Conservation (phyloP, 1,139 yeast genomes). For the Candida anutae region DNA sequence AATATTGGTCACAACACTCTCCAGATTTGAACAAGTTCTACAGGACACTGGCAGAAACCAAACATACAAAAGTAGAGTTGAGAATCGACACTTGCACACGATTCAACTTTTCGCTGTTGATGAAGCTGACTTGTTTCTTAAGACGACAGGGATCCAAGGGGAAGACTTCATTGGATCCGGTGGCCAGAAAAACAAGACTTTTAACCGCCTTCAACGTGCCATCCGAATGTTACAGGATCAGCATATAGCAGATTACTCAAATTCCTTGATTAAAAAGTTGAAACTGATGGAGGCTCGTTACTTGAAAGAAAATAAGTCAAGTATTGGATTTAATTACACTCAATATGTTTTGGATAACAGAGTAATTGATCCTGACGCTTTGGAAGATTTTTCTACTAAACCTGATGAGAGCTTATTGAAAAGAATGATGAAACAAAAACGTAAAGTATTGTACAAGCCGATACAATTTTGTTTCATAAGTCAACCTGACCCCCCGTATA, state of each 20-base stretch:
- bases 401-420: conserved; percentile 6
- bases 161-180: conserved; percentile 4
- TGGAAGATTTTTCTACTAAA: neutral
- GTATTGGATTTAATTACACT: neutral
- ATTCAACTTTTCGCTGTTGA: conserved; percentile 17
- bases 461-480: conserved; percentile 21
- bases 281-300: conserved; percentile 2
- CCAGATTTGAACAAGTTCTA: conserved; percentile 6
- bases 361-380: neutral
- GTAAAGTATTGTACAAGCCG: conserved; percentile 19
- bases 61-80: neutral
- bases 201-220: conserved; percentile 7
- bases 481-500: conserved; percentile 9
- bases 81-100: no score
- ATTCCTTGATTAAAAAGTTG: conserved; percentile 4
- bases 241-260: conserved; percentile 7
- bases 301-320: conserved; percentile 1
- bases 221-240: conserved; percentile 9
- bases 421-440: conserved; percentile 11
- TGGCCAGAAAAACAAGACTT: conserved; percentile 8
- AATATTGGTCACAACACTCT: conserved; percentile 16
- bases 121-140: conserved; percentile 13
- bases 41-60: neutral
- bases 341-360: neutral
- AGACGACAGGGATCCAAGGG: conserved; percentile 8